Conservation (phyloP, 1,284 basidiomycete genomes). For the Abortiporus biennis region DNA sequence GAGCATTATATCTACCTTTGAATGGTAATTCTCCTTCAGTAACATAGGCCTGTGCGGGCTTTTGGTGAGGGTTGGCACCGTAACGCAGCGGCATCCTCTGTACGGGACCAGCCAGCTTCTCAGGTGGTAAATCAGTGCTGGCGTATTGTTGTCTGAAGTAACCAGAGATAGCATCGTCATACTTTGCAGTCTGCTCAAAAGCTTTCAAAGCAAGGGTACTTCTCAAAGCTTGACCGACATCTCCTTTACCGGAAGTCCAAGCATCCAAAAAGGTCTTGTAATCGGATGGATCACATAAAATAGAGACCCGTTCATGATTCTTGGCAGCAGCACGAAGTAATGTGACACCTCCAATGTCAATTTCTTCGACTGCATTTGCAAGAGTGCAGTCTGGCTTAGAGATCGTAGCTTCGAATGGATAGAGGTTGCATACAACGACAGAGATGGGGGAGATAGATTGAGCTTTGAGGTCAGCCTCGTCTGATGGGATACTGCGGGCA, state of each 20-base stretch:
- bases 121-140: slow-evolving; percentile 62
- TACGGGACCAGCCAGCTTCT: slow-evolving; percentile 60
- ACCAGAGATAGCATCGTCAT: slow-evolving; percentile 93
- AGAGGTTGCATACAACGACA: slow-evolving; percentile 98
- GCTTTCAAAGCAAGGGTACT: slow-evolving; percentile 93
- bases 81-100: slow-evolving; percentile 90
- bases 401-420: slow-evolving; percentile 94
- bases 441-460: slow-evolving; percentile 88
- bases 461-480: slow-evolving; percentile 75
- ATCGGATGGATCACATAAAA: slow-evolving; percentile 93
- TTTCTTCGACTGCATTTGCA: slow-evolving; percentile 92
- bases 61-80: slow-evolving; percentile 98
- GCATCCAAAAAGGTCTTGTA: slow-evolving; percentile 81
- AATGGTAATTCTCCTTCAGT: slow-evolving; percentile 88
- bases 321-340: slow-evolving; percentile 97
- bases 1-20: slow-evolving; percentile 56
- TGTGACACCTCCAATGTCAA: slow-evolving; percentile 98
- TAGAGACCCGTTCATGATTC: slow-evolving; percentile 92
- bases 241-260: slow-evolving; percentile 62
- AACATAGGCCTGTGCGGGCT: slow-evolving; percentile 96
- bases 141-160: slow-evolving; percentile 98
- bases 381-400: slow-evolving; percentile 86
- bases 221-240: slow-evolving; percentile 67
- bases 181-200: slow-evolving; percentile 92
- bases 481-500: slow-evolving; percentile 82